phyloP scores from a whole-genome alignment of 495 filamentous ascomycete species.

The Xylaria cubensis region DNA sequence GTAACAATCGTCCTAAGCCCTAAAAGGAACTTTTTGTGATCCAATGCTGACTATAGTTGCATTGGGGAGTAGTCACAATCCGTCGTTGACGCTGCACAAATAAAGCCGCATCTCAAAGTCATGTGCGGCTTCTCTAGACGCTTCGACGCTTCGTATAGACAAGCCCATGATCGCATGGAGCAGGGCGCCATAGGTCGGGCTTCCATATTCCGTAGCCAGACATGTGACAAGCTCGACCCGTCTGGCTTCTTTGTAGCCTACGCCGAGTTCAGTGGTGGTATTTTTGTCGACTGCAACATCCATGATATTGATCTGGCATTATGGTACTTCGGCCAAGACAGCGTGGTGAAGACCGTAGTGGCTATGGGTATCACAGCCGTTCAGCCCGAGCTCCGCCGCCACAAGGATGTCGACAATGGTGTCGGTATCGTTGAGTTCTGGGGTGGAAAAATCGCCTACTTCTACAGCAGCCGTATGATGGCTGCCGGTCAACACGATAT shows the following conservation, averaged over 20 bases:
- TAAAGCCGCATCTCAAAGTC: constrained; percentile 60
- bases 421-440: constrained; percentile 70
- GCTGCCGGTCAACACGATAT: constrained; percentile 67
- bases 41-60: background rate
- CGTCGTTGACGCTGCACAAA: constrained; percentile 58
- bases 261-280: constrained; percentile 60
- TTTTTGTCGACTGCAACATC: constrained; percentile 65
- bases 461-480: constrained; percentile 68
- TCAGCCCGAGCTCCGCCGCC: constrained; percentile 63
- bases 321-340: constrained; percentile 63
- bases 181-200: constrained; percentile 58
- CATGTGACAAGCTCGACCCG: constrained; percentile 64
- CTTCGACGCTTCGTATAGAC: constrained; percentile 63
- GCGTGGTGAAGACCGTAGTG: constrained; percentile 55
- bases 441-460: constrained; percentile 65
- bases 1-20: background rate
- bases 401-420: constrained; percentile 68
- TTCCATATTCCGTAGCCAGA: constrained; percentile 62
- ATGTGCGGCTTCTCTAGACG: constrained; percentile 64
- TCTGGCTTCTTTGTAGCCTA: constrained; percentile 64
- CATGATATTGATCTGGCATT: constrained; percentile 66
- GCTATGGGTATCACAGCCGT: constrained; percentile 66
- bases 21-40: background rate
- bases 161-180: constrained; percentile 55
- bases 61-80: constrained; percentile 51